Conservation (phyloP, 805 yeast genomes). For the Yamadazyma sp. region DNA sequence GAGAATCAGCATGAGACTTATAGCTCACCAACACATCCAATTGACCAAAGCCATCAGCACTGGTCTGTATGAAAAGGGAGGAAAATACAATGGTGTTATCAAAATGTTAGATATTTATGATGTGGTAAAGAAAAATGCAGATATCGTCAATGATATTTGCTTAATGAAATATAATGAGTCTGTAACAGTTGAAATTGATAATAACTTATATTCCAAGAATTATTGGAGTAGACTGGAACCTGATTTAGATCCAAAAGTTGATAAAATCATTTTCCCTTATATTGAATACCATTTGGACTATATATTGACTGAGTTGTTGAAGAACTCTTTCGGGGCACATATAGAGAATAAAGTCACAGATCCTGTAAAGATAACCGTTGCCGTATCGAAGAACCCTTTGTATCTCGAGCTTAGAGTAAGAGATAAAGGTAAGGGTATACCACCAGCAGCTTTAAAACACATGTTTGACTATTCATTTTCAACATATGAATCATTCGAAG, state of each 20-base stretch:
- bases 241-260: slow-evolving; percentile 27
- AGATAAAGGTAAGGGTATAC: slow-evolving; percentile 89
- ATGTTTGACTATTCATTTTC: slow-evolving; percentile 87
- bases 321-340: slow-evolving; percentile 85
- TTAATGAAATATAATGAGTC: slow-evolving; percentile 77
- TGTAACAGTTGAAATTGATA: slow-evolving; percentile 57
- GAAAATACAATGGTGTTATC: slow-evolving; percentile 55
- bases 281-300: slow-evolving; percentile 87
- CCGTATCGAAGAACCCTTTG: slow-evolving; percentile 29
- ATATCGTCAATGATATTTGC: slow-evolving; percentile 79
- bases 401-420: slow-evolving; percentile 70
- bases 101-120: slow-evolving; percentile 61
- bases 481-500: slow-evolving; percentile 62
- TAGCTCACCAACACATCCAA: slow-evolving; percentile 81
- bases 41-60: slow-evolving; percentile 42
- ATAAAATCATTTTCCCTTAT: slow-evolving; percentile 67
- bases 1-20: slow-evolving; percentile 79
- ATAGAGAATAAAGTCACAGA: slow-evolving; percentile 57
- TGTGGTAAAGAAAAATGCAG: slow-evolving; percentile 61
- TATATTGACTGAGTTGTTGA: slow-evolving; percentile 78
- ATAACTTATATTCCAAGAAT: slow-evolving; percentile 25
- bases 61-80: slow-evolving; percentile 50
- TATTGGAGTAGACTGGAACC: slow-evolving; percentile 30
- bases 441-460: slow-evolving; percentile 58
- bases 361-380: slow-evolving; percentile 38